Conservation (phyloP, 805 yeast species). For the Candida oleophila region DNA sequence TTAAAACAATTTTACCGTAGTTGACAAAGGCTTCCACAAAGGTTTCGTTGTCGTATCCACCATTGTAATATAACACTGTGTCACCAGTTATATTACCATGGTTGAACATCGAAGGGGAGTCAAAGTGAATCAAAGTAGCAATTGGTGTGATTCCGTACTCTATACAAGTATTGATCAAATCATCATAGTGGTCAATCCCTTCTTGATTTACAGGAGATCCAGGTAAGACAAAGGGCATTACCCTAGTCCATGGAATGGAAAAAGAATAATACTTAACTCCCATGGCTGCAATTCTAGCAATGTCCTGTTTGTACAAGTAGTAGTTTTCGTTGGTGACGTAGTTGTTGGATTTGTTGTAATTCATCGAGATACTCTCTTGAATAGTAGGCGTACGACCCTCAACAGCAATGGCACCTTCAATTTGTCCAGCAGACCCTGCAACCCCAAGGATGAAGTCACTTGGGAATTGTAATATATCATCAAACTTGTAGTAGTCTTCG, state of each 20-base stretch:
- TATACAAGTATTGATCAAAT: constrained; percentile 18
- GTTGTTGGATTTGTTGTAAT: constrained; percentile 15
- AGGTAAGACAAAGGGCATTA: constrained; percentile 27
- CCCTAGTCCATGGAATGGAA: constrained; percentile 34
- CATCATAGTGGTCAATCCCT: constrained; percentile 24
- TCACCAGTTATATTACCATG: constrained; percentile 5
- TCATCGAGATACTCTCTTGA: constrained; percentile 19
- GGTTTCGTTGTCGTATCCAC: constrained; percentile 22
- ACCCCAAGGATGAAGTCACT: constrained; percentile 23
- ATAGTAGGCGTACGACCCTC: constrained; percentile 32
- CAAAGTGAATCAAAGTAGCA: constrained; percentile 34
- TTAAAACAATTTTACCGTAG: constrained; percentile 28
- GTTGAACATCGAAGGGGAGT: constrained; percentile 20
- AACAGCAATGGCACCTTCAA: constrained; percentile 34
- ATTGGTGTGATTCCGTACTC: constrained; percentile 24
- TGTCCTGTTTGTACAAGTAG: constrained; percentile 31
- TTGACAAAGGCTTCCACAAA: constrained; percentile 30
- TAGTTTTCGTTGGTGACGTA: constrained; percentile 29
- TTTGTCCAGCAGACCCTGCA: constrained; percentile 33
- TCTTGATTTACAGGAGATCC: constrained; percentile 29
- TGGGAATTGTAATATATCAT: constrained; percentile 13
- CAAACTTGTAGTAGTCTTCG: constrained; percentile 13
- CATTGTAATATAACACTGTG: constrained; percentile 17
- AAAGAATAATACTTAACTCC: constrained; percentile 31
- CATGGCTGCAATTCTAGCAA: constrained; percentile 27